Evolutionary conservation across 768 basidiomycete genomes (phyloP), one percentile per base, ranked within the genome.

Genomic region (Suillus hirtellus): DNA sequence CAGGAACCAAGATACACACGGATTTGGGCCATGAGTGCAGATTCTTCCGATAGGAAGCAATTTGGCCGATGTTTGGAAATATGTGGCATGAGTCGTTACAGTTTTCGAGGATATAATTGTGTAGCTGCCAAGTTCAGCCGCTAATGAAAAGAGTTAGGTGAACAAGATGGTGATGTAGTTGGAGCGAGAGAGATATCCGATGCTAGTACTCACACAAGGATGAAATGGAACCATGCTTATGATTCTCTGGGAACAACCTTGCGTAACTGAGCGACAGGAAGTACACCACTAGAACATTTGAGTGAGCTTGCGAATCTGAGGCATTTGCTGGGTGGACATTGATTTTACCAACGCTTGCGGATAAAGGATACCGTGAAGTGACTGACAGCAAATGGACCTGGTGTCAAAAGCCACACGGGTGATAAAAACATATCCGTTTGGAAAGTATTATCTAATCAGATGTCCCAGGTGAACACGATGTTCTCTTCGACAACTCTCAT

Each of bases 1-100:
- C 63, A 66, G 64, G 66, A 62, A 66, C 65, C 24, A 37, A 21
- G 37, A 61, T 60, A 61, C 58, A 58, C 43, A 66, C 64, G 31
- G 38, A 62, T 64, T 55, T 66, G 44, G 64, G 61, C 37, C 63
- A 58, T 60, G 64, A 42, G 56, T 60, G 35, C 24, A 65, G 34
- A 61, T 50, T 60, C 59, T 54, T 58, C 64, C 61, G 61, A 65
- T 59, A 62, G 64, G 63, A 65, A 65, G 66, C 58, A 31, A 61
- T 58, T 50, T 62, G 66, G 47, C 44, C 65, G 55, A 66, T 64
- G 63, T 61, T 58, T 42, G 58, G 60, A 50, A 46, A 64, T 40
- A 63, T 50, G 61, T 50, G 60, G 59, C 53, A 46, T 59, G 50
- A 53, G 19, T 31, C 42, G 35, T 53, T 61, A 52, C 60, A 35